Evolutionary conservation across 768 basidiomycete species (phyloP).

Genomic region (Auricularia heimuer): DNA sequence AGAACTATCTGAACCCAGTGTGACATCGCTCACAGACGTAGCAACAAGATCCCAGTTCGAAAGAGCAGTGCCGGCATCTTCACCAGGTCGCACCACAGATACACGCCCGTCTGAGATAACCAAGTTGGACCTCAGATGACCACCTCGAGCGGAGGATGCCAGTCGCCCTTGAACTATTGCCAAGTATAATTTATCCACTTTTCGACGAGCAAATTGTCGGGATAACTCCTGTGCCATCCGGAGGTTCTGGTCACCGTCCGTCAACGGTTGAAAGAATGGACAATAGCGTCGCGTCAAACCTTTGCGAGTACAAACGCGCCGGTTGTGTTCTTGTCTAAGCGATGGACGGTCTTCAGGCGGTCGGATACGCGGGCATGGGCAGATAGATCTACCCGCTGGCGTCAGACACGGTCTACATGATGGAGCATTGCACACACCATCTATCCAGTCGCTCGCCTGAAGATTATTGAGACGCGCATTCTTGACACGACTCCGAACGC

Average conservation of each 20-base stretch:
- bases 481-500: no score
- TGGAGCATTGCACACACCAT: no score
- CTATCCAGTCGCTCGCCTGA: no score
- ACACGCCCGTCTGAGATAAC: background rate
- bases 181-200: background rate
- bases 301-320: background rate
- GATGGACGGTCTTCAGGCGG: background rate
- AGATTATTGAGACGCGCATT: no score
- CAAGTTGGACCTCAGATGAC: background rate
- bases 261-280: no score
- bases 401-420: no score
- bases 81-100: background rate
- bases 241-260: background rate
- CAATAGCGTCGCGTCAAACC: no score
- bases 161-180: background rate
- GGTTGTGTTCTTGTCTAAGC: background rate
- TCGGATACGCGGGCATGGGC: background rate
- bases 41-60: background rate
- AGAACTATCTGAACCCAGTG: background rate
- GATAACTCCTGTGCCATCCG: background rate
- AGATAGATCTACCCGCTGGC: background rate
- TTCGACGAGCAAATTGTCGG: background rate
- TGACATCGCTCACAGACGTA: background rate
- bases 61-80: background rate
- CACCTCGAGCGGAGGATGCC: background rate